Percentiles rank a stretch among this genome's conserved stretches.
phyloP scores from a whole-genome alignment of 2,329 filamentous ascomycete genomes.

The Colletotrichum cordylinicola region DNA sequence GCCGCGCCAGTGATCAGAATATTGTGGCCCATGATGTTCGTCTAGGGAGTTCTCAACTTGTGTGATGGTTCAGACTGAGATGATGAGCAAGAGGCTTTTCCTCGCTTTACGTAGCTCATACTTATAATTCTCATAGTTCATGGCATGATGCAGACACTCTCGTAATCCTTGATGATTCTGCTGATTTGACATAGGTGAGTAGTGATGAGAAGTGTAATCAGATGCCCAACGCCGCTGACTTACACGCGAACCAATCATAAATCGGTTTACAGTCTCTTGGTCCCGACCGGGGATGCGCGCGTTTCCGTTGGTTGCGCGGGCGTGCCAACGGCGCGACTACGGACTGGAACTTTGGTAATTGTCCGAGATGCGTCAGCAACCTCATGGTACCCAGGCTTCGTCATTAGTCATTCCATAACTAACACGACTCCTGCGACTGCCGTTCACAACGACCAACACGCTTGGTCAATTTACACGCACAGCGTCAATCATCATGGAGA shows the following conservation, averaged over 20 bases:
- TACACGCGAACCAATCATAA: background rate
- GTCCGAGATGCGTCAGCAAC: background rate
- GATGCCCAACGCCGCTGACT: background rate
- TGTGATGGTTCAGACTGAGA: background rate
- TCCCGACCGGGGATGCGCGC: slow-evolving; percentile 26
- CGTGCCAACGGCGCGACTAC: background rate
- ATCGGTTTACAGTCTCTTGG: too few species aligned
- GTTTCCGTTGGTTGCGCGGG: slow-evolving; percentile 17
- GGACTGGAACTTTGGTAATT: background rate
- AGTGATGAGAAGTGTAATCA: background rate
- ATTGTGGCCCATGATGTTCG: slow-evolving; percentile 26
- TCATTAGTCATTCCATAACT: background rate
- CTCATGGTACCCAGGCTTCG: background rate
- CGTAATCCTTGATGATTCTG: background rate
- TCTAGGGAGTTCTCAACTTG: background rate
- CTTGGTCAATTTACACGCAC: background rate
- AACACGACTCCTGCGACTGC: background rate
- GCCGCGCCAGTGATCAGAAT: slow-evolving; percentile 41
- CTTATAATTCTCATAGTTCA: background rate
- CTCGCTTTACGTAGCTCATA: background rate
- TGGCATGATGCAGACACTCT: background rate
- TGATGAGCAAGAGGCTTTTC: background rate
- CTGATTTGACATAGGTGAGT: background rate
- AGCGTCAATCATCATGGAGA: slow-evolving; percentile 2
- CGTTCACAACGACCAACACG: background rate